Evolutionary conservation across 257 asterid species (phyloP), one percentile per base, ranked within the genome.

Genomic region (Solanum tacnaense): DNA sequence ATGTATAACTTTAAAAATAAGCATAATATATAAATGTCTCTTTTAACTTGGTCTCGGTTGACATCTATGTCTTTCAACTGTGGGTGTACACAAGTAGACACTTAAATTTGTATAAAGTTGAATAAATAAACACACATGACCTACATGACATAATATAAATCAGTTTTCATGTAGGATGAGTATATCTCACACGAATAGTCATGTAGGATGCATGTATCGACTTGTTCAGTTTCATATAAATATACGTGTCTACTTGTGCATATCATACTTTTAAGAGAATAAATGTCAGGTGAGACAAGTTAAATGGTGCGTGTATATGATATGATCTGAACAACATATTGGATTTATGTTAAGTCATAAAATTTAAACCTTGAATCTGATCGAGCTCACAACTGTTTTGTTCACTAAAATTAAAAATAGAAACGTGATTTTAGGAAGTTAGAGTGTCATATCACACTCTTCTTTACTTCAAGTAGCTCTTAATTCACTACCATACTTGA

Each of bases 401-500:
- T 4, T 79, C 38, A 41, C 65, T 27, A 27, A 44, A 7, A 79
- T 15, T 44, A 78, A 13, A 3, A 41, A 9, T 60, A 25, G n/a
- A 25, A 79, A 79, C 38, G 38, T 79, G 38, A 76, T n/a, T 39
- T 76, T 6, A 79, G 65, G 67, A 44, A 79, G 84, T 79, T 79
- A 44, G 67, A 44, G 21, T 79, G 84, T 79, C 84, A 79, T 27
- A 25, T 44, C 84, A 25, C n/a, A 8, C 36, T 13, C 84, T 44
- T 15, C n/a, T 44, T 79, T 25, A 39, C 36, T 76, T 16, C 60
- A 76, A 76, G 13, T 39, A 25, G 62, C 65, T 15, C 21, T 25
- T 41, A 27, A 25, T 79, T 41, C 84, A 15, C 65, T 27, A 27
- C 12, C 35, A 35, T 44, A 25, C 65, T 79, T 44, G 84, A 44